Evolutionary conservation across 2,329 filamentous ascomycete genomes (phyloP), one percentile per base, ranked within the genome.

Genomic region (Boeremia lycopersici): DNA sequence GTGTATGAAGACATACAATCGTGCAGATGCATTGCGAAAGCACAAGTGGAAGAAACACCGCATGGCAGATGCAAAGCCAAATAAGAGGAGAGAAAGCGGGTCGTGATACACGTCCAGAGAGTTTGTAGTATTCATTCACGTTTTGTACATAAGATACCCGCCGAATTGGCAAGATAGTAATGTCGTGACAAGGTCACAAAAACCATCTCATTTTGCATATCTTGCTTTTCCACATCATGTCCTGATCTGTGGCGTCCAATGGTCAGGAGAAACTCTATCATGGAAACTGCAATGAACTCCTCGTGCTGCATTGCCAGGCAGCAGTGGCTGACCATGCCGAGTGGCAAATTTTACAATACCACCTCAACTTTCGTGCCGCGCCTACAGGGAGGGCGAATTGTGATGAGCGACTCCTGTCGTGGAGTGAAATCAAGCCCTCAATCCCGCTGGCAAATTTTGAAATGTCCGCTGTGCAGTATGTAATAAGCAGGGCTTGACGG

Each of bases 11-110:
- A 19, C 26, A 5, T 59, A 59, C 43, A 61, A 59, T n/a, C 40
- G 59, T 15, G 48, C 45, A 8, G 59, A 61, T 9, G 57, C 57
- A 1, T 38, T 53, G n/a, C 45, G 51, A 8, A 60, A 60, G 17
- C 57, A 60, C 13, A 28, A 31, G 15, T 55, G 50, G 54, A 57
- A 54, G 13, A 55, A 50, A 30, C 57, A 60, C 28, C 26, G 47
- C 2, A 25, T 42, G 12, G 46, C 39, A 12, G 31, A 45, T 12
- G 49, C 45, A 1, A 50, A 33, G n/a, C 53, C 56, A 1, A 46
- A 51, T 10, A 59, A 59, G 29, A 53, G 46, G 15, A 26, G 52
- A 30, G 38, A 45, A 10, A 15, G 25, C 31, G 40, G 46, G 17
- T 39, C 26, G 12, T 39, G 12, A 39, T n/a, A 11, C n/a, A 17